Evolutionary conservation across 345 rosid species (phyloP).

Genomic region (Erodium maritimum): DNA sequence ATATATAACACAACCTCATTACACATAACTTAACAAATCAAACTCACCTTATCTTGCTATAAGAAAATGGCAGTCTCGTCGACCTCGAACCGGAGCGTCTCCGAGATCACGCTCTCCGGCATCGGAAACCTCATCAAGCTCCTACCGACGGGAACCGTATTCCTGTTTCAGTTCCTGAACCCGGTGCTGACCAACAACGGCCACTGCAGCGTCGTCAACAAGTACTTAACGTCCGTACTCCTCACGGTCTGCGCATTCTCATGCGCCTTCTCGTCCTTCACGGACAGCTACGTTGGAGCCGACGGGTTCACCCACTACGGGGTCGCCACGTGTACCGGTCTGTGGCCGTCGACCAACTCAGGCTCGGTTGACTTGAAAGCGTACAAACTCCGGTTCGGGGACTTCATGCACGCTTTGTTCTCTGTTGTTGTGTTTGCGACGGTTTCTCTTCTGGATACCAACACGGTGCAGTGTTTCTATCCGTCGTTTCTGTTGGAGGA

Average conservation of each 20-base stretch:
- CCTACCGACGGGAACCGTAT: slow-evolving; percentile 87
- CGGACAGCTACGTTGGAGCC: slow-evolving; percentile 53
- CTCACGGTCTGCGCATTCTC: slow-evolving; percentile 51
- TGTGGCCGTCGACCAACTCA: slow-evolving; percentile 39
- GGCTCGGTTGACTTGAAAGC: slow-evolving; percentile 27
- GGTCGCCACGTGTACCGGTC: slow-evolving; percentile 41
- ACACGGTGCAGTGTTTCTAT: slow-evolving; percentile 53
- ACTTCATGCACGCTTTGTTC: slow-evolving; percentile 52
- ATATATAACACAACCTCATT: neutral
- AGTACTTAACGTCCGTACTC: slow-evolving; percentile 41
- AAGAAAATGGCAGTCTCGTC: neutral
- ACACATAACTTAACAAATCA: neutral
- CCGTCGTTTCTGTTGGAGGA: slow-evolving; percentile 39
- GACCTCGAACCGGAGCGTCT: slow-evolving; percentile 3
- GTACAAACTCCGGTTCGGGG: slow-evolving; percentile 40
- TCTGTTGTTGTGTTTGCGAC: slow-evolving; percentile 39
- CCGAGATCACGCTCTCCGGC: slow-evolving; percentile 22
- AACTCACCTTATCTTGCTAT: neutral
- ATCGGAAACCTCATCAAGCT: slow-evolving; percentile 60
- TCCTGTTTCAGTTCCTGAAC: slow-evolving; percentile 65
- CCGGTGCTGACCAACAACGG: slow-evolving; percentile 69
- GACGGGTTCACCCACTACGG: slow-evolving; percentile 48
- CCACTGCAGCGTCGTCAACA: slow-evolving; percentile 38
- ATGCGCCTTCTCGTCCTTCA: slow-evolving; percentile 53
- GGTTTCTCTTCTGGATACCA: slow-evolving; percentile 45